Conservation (phyloP, 2,329 filamentous ascomycete species). For the Cordyceps fumosorosea region DNA sequence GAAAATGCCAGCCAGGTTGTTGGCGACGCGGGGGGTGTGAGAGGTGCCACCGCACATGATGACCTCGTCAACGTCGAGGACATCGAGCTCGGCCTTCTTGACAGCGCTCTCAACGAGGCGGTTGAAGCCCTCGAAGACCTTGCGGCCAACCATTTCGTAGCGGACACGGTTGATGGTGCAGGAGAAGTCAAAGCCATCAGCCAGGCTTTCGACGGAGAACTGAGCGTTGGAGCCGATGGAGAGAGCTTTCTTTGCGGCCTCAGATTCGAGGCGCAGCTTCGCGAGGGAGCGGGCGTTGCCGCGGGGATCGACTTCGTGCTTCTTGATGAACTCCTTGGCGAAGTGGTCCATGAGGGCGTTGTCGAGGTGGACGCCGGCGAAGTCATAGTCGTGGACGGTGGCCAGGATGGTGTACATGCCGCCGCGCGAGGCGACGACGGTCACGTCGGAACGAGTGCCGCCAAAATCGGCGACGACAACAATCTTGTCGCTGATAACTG, state of each 20-base stretch:
- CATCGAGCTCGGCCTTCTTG: slow-evolving; percentile 86
- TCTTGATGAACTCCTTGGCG: slow-evolving; percentile 98
- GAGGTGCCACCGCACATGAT: slow-evolving; percentile 88
- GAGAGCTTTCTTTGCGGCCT: slow-evolving; percentile 86
- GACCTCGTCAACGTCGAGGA: slow-evolving; percentile 90
- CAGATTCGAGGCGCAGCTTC: slow-evolving; percentile 87
- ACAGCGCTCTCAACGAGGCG: slow-evolving; percentile 77
- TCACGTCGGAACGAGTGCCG: slow-evolving; percentile 85
- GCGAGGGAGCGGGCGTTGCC: slow-evolving; percentile 74
- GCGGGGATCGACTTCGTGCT: slow-evolving; percentile 83
- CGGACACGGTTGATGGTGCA: slow-evolving; percentile 88
- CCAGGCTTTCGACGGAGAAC: slow-evolving; percentile 88
- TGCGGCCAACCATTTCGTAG: slow-evolving; percentile 82
- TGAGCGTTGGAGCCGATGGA: slow-evolving; percentile 81
- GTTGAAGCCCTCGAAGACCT: slow-evolving; percentile 84
- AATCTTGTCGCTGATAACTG: slow-evolving; percentile 73
- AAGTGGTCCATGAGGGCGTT: slow-evolving; percentile 92
- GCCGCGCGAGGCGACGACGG: slow-evolving; percentile 82
- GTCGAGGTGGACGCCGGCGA: slow-evolving; percentile 79
- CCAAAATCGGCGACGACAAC: slow-evolving; percentile 89
- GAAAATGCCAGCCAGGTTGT: slow-evolving; percentile 74
- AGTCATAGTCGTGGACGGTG: slow-evolving; percentile 92
- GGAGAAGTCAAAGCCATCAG: slow-evolving; percentile 84
- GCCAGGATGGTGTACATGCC: slow-evolving; percentile 96
- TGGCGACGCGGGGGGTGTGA: slow-evolving; percentile 88